Evolutionary conservation across 345 rosid genomes (phyloP).

Genomic region (Moringa oleifera): DNA sequence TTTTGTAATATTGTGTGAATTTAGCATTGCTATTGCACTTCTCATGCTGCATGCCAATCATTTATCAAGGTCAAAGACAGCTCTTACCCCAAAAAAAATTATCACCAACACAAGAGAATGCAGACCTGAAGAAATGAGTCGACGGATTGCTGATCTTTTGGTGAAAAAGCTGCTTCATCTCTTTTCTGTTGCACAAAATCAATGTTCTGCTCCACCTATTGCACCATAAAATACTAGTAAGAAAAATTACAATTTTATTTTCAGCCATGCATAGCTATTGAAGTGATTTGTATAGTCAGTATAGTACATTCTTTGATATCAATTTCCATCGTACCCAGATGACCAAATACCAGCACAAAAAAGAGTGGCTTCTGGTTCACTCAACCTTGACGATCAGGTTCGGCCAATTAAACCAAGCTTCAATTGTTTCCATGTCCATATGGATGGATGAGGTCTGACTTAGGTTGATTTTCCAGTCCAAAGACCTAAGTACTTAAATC

Average conservation of each 20-base stretch:
- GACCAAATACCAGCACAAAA: no score
- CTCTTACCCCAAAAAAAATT: not conserved
- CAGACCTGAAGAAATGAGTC: conserved; percentile 73
- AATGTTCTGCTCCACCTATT: conserved; percentile 68
- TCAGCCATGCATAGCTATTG: not conserved
- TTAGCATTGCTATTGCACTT: conserved; percentile 39
- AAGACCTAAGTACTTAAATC: not conserved
- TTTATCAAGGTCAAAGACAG: conserved; percentile 12
- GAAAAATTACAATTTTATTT: not conserved
- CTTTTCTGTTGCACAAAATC: conserved; percentile 73
- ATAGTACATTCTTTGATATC: no score
- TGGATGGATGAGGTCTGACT: no score
- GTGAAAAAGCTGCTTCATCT: conserved; percentile 86
- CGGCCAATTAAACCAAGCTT: not conserved
- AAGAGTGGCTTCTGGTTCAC: no score
- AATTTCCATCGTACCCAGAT: no score
- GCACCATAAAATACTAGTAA: not conserved
- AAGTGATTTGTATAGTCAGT: no score
- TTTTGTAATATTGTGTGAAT: conserved; percentile 68
- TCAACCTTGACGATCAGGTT: no score
- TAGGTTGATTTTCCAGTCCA: not conserved
- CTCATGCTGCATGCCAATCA: conserved; percentile 51
- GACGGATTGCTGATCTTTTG: conserved; percentile 64
- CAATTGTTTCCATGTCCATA: not conserved
- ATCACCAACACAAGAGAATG: not conserved